phyloP scores from a whole-genome alignment of 2,329 filamentous ascomycete genomes.

The Talaromyces verruculosus region DNA sequence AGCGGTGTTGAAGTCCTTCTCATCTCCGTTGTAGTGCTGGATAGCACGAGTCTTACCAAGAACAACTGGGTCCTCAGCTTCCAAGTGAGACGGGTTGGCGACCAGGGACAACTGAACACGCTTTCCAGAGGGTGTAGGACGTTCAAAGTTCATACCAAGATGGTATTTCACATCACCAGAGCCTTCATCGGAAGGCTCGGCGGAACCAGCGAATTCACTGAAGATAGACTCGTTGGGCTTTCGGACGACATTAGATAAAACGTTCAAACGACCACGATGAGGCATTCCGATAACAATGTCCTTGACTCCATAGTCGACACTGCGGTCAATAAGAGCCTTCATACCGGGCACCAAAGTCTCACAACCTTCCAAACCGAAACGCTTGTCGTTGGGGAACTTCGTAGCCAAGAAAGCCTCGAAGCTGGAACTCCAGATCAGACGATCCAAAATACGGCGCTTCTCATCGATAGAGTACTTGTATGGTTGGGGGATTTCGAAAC shows the following conservation, averaged over 20 bases:
- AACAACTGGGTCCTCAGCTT: slow-evolving; percentile 97
- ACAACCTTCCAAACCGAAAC: slow-evolving; percentile 96
- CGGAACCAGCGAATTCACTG: slow-evolving; percentile 89
- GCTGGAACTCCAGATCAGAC: slow-evolving; percentile 96
- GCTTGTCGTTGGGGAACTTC: slow-evolving; percentile 99
- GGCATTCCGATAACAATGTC: slow-evolving; percentile 99
- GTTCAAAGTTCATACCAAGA: slow-evolving; percentile 99
- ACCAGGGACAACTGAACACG: slow-evolving; percentile 98
- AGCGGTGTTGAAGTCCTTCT: slow-evolving; percentile 80
- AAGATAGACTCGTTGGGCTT: slow-evolving; percentile 99
- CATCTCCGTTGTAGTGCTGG: slow-evolving; percentile 98
- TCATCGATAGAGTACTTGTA: slow-evolving; percentile 98
- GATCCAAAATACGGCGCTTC: slow-evolving; percentile 95
- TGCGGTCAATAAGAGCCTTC: slow-evolving; percentile 98
- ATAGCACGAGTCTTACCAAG: slow-evolving; percentile 97
- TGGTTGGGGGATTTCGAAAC: slow-evolving; percentile 86
- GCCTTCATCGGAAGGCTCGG: slow-evolving; percentile 87
- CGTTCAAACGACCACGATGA: slow-evolving; percentile 95
- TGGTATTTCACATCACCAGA: slow-evolving; percentile 99
- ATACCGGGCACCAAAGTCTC: slow-evolving; percentile 97
- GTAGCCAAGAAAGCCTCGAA: slow-evolving; percentile 94
- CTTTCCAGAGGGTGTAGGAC: slow-evolving; percentile 95
- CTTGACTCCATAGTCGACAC: slow-evolving; percentile 97
- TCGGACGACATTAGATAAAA: slow-evolving; percentile 95
- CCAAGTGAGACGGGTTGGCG: slow-evolving; percentile 96